Base-by-base conservation (phyloP, 345 rosid species). In the Citrus hindsii region DNA sequence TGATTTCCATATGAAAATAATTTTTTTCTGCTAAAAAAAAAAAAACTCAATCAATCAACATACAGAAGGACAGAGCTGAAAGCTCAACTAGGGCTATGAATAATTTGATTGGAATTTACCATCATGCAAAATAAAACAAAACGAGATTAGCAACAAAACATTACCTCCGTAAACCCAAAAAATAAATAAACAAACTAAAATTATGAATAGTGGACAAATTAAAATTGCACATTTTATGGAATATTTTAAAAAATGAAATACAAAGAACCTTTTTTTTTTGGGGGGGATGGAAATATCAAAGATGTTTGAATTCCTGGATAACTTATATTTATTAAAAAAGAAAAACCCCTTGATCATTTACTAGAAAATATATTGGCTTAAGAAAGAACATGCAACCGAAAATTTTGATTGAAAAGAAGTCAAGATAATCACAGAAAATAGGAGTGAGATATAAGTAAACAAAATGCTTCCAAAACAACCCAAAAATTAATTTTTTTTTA, bases 91-190 rank as follows among this genome's bases (percentile, higher is more conserved):
- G 76, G 79, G 32, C 76, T 81, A 71, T 78, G 78, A 40, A 75
- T 48, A 67, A 8, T 61, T 22, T 22, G 61, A 65, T 66, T 48
- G 40, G 68, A 78, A 67, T 64, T 79, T 60, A 67, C 33, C 18
- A 76, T 58, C 73, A 68, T 59, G 77, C 74, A 80, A 74, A 13
- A 67, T 64, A 68, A 68, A 65, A 67, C 65, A 63, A 75, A 75
- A 46, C 51, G 18, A 6, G 7, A 63, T 37, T 63, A 32, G 32
- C 77, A 35, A n/a, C 38, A 62, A 33, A 19, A 51, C 59, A 46
- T 30, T 35, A 66, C 42, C 74, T 33, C 30, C 51, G 67, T 4
- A 71, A 81, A 76, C 22, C 69, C 76, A 33, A 75, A 6, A 22
- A n/a, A 46, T 46, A 46, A 46, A 46, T 46, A 46, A 46, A 32